Evolutionary conservation across 768 basidiomycete species (phyloP), one percentile per base, ranked within the genome.

Genomic region (Russula lepida): DNA sequence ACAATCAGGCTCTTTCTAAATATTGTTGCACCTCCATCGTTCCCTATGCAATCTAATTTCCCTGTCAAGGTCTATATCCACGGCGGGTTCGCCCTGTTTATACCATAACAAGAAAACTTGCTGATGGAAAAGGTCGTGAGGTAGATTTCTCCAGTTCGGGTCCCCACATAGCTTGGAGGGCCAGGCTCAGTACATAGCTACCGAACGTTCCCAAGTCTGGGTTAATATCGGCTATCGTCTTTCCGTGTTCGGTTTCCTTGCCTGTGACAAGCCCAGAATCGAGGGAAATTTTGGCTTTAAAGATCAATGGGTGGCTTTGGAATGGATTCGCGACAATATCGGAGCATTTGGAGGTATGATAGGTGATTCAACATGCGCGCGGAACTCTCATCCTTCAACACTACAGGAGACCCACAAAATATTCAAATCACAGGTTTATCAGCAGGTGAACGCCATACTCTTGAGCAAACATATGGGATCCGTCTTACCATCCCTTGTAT

Each of bases 281-380:
- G 74, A 75, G 17, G 89, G 89, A 3, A 92, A 91, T 67, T 91
- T 85, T 69, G 88, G 89, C 0, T 91, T 91, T 75, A 90, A 89
- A 71, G 89, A 91, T 67, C 87, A 88, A 67, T 90, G 88, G 88
- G 68, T 87, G 21, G 88, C 84, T 0, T 68, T 90, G n/a, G 74
- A 80, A 65, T 90, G 88, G 88, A 74, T 90, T 27, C 80, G 75
- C 49, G 79, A 79, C 19, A 87, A 90, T 66, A 88, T 91, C 23
- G 70, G 70, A 41, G 73, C 74, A 0, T 91, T 90, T 64, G 89
- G 88, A 71, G 89, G 88, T 82, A 68, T 56, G 73, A 32, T 25
- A 0, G n/a, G 23, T 9, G 8, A 25, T 19, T 43, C 44, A 27
- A 25, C n/a, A 57, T 3, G 15, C 6, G 19, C 56, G 7, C 35